Evolutionary conservation across 805 yeast species (phyloP).

Genomic region (Wickerhamomyces silvicola): DNA sequence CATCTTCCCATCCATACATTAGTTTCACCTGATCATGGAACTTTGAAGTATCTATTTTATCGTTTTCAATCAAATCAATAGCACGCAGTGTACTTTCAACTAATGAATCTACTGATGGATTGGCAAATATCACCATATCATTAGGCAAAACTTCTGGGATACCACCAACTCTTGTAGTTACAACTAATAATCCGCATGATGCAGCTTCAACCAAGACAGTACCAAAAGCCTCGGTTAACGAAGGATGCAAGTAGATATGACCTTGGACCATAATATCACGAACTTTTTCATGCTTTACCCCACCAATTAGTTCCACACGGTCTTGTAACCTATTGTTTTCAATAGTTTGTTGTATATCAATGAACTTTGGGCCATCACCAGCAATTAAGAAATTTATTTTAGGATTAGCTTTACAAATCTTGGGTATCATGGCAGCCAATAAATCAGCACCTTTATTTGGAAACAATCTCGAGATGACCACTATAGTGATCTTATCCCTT

Average conservation of each 20-base stretch:
- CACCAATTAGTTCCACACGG: conserved; percentile 77
- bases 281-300: conserved; percentile 87
- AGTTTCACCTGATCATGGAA: conserved; percentile 73
- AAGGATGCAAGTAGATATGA: conserved; percentile 88
- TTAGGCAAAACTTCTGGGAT: conserved; percentile 93
- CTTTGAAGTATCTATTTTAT: conserved; percentile 57
- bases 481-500: conserved; percentile 60
- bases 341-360: conserved; percentile 92
- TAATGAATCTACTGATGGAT: conserved; percentile 79
- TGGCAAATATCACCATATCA: conserved; percentile 88
- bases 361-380: conserved; percentile 94
- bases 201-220: conserved; percentile 97
- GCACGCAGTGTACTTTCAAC: conserved; percentile 70
- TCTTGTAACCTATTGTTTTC: conserved; percentile 83
- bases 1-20: conserved; percentile 91
- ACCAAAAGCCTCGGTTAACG: conserved; percentile 96
- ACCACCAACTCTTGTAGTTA: conserved; percentile 95
- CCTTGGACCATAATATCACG: conserved; percentile 91
- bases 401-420: conserved; percentile 57
- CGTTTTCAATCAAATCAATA: conserved; percentile 48
- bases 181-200: conserved; percentile 87
- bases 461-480: conserved; percentile 83
- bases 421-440: conserved; percentile 76
- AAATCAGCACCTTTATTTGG: conserved; percentile 97
- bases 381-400: conserved; percentile 80